Conservation (phyloP, 148 eudicot genomes). For the Rhododendron henanense region DNA sequence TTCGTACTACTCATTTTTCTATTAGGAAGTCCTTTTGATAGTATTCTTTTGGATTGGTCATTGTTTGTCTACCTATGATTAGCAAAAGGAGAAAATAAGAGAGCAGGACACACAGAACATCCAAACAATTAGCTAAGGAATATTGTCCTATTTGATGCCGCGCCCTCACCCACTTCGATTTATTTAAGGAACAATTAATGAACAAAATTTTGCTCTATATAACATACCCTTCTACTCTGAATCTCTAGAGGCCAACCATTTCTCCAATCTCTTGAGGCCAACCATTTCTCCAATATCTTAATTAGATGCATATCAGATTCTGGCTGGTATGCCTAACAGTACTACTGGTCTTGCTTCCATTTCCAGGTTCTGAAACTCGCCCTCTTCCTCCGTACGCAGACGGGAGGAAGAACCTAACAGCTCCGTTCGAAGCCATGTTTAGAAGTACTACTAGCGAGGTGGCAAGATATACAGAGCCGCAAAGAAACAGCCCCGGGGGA, state of each 20-base stretch:
- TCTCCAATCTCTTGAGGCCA: not conserved
- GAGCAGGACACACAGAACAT: not conserved
- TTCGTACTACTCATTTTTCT: not conserved
- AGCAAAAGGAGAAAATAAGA: not conserved
- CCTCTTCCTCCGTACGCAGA: not conserved
- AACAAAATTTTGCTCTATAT: not conserved
- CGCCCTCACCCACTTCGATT: conserved; percentile 9
- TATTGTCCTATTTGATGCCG: not conserved
- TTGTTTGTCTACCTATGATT: not conserved
- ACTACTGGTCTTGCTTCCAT: conserved; percentile 8
- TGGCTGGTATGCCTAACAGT: conserved; percentile 2
- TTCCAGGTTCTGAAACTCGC: conserved; percentile 12
- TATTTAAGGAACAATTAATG: not conserved
- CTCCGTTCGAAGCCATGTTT: conserved; percentile 18
- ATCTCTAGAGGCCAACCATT: not conserved
- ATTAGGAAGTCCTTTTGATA: not conserved
- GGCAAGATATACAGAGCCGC: not conserved
- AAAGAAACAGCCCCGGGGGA: conserved; percentile 23
- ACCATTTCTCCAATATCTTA: not conserved
- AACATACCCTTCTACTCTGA: not conserved
- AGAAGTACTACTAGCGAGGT: not conserved
- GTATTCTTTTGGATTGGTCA: not conserved
- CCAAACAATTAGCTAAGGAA: not conserved
- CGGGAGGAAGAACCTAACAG: conserved; percentile 7
- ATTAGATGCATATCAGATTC: conserved; percentile 1